Percentiles rank a stretch among this genome's conserved stretches.
phyloP scores from a whole-genome alignment of 2,329 filamentous ascomycete genomes.

The Aspergillus aculeatus region DNA sequence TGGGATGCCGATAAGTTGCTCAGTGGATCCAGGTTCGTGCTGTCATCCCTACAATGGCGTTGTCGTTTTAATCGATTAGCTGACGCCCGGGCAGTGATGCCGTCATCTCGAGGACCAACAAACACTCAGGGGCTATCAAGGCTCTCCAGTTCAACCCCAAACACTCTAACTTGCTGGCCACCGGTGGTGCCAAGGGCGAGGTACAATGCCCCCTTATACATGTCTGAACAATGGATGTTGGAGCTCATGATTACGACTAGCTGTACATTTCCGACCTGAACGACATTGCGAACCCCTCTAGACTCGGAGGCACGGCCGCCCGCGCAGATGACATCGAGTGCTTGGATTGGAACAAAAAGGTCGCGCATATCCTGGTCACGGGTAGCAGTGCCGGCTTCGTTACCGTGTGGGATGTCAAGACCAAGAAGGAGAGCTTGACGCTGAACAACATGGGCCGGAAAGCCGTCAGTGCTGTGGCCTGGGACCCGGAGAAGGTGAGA shows the following conservation, averaged over 20 bases:
- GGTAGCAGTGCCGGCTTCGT: constrained; percentile 92
- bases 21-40: constrained; percentile 50
- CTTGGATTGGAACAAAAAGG: constrained; percentile 97
- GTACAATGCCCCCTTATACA: constrained; percentile 22
- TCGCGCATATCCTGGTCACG: constrained; percentile 92
- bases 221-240: background rate
- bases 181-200: constrained; percentile 91
- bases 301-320: constrained; percentile 81
- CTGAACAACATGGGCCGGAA: constrained; percentile 88
- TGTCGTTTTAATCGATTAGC: constrained; percentile 12
- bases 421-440: constrained; percentile 94
- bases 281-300: constrained; percentile 82
- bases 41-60: background rate
- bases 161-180: constrained; percentile 86
- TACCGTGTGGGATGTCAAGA: constrained; percentile 97
- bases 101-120: constrained; percentile 80
- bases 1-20: constrained; percentile 81
- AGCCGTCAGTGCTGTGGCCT: constrained; percentile 90
- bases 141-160: constrained; percentile 94
- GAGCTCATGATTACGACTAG: constrained; percentile 25
- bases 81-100: constrained; percentile 56
- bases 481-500: constrained; percentile 82
- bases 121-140: constrained; percentile 91
- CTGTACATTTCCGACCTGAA: constrained; percentile 94
- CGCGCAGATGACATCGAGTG: constrained; percentile 94